These are phyloP conservation scores for Claviceps sp. DNA, from an alignment of 2,329 filamentous ascomycete genomes.

Conservation along the genomic window DNA sequence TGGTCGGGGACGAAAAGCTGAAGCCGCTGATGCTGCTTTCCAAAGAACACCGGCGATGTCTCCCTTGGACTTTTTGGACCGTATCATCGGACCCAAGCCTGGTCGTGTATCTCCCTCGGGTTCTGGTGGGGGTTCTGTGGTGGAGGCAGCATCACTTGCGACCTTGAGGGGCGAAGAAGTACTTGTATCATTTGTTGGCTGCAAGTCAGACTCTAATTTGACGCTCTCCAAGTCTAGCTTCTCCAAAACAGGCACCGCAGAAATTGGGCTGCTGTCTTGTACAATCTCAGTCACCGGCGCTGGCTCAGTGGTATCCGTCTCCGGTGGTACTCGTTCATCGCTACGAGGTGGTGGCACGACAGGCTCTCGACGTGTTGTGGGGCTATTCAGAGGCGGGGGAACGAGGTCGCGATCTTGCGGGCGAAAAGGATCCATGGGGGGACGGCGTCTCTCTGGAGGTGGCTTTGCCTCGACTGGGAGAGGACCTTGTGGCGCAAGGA, in stretches of 20 bases:
- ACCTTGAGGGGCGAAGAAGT: slow-evolving; percentile 14
- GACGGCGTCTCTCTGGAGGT: slow-evolving; percentile 50
- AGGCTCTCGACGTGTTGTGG: slow-evolving; percentile 30
- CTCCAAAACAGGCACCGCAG: slow-evolving; percentile 12
- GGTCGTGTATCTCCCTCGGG: slow-evolving; percentile 40
- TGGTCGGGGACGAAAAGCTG: slow-evolving; percentile 67
- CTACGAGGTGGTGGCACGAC: slow-evolving; percentile 37
- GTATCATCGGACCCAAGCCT: slow-evolving; percentile 83
- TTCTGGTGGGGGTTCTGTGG: slow-evolving; percentile 11
- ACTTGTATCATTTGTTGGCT: slow-evolving; percentile 9
- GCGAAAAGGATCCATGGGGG: slow-evolving; percentile 49
- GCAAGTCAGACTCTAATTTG: slow-evolving; percentile 3
- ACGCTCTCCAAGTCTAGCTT: slow-evolving; percentile 4
- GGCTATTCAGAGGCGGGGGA: slow-evolving; percentile 44
- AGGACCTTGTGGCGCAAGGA: background rate
- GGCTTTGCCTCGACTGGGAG: slow-evolving; percentile 24
- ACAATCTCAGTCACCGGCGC: background rate
- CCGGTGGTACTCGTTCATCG: slow-evolving; percentile 32
- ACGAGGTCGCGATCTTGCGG: slow-evolving; percentile 42
- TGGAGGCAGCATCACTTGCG: slow-evolving; percentile 13
- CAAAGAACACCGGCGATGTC: slow-evolving; percentile 65
- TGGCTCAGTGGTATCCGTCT: slow-evolving; percentile 24
- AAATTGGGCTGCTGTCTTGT: slow-evolving; percentile 14
- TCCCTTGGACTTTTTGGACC: slow-evolving; percentile 57
- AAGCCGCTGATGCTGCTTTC: slow-evolving; percentile 50